Evolutionary conservation across 176 grass and related monocot species (phyloP), one percentile per base, ranked within the genome.

Genomic region (Eleusine coracana): DNA sequence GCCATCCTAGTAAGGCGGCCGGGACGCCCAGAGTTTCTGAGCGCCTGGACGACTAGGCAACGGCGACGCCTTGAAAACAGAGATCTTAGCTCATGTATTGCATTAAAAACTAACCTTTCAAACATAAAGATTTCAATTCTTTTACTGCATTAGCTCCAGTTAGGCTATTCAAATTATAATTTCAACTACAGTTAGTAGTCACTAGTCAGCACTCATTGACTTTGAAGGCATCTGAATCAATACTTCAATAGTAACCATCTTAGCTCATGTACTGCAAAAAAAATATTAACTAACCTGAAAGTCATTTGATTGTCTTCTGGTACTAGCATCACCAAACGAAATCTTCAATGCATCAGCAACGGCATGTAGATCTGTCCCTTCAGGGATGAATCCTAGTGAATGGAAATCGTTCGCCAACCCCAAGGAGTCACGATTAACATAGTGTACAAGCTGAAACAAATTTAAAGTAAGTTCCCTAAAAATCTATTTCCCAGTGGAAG

Each of bases 311-410:
- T 95, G 89, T 73, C 89, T 89, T 55, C 79, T 95, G 41, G 68
- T 82, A 66, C 75, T 95, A 41, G 63, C 85, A 66, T 68, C 92
- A 86, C 79, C 88, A 82, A 98, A 98, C 39, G 92, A 89, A 81
- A 86, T 39, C 59, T 10, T 65, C 59, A 98, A 86, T 1, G 96
- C 88, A 67, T 86, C 85, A 41, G 87, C 91, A 86, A 98, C 85
- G 48, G 75, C 87, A n/a, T 86, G 92, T 60, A 95, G 76, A 78
- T 98, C 90, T 52, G 90, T 93, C 86, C 92, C 96, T 85, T 95
- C 96, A 27, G 96, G 96, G 49, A 95, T 87, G 81, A 98, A 98
- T 77, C 96, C 92, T 60, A 98, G 82, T 38, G 96, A 98, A 95
- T 95, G 96, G 79, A 90, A 98, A 63, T 98, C 96, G 5, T 91